These are phyloP conservation scores for Claviceps capensis DNA, from an alignment of 2,329 filamentous ascomycete genomes.

Conservation along the genomic window DNA sequence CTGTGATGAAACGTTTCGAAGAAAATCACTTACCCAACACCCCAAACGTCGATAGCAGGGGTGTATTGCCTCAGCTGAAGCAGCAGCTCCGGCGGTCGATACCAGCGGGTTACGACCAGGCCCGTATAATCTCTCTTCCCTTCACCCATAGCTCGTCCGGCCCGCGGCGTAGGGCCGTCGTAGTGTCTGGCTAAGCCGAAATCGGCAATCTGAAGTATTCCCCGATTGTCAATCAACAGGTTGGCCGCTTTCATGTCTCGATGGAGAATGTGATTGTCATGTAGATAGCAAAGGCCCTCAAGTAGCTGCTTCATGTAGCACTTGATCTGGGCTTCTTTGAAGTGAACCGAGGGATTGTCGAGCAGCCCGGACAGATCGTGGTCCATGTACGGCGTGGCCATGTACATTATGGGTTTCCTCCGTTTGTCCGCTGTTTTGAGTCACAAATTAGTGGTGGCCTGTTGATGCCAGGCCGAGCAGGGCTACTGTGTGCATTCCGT, in stretches of 20 bases:
- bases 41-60: constrained; percentile 97
- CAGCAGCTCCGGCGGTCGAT: constrained; percentile 83
- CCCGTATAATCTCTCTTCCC: constrained; percentile 86
- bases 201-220: constrained; percentile 90
- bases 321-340: constrained; percentile 86
- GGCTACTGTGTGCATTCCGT: no score
- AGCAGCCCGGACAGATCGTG: constrained; percentile 95
- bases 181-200: constrained; percentile 92
- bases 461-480: not conserved
- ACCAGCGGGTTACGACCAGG: constrained; percentile 95
- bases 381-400: constrained; percentile 98
- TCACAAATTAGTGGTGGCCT: not conserved
- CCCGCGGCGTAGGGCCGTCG: constrained; percentile 65
- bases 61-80: constrained; percentile 83
- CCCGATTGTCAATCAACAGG: constrained; percentile 85
- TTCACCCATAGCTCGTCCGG: constrained; percentile 69
- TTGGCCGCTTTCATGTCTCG: constrained; percentile 99
- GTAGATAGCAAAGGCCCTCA: constrained; percentile 78
- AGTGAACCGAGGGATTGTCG: constrained; percentile 81
- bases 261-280: constrained; percentile 81
- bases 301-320: constrained; percentile 94
- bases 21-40: constrained; percentile 58
- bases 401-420: constrained; percentile 83
- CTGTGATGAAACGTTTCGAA: not conserved
- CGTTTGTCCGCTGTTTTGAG: constrained; percentile 50